Evolutionary conservation across 495 filamentous ascomycete genomes (phyloP).

Genomic region (Podospora australis): DNA sequence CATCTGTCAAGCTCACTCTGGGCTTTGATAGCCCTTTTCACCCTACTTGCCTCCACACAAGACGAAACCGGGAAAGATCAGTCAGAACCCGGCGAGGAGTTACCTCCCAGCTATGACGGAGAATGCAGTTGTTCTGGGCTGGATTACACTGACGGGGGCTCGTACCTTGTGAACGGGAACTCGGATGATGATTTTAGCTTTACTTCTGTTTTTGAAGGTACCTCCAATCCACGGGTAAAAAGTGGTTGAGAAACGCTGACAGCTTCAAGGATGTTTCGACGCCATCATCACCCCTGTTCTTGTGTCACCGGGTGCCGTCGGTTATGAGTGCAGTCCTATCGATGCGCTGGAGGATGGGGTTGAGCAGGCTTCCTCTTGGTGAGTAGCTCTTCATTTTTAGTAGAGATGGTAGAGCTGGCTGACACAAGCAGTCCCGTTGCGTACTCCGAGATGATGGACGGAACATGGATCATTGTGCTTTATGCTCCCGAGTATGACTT

Average conservation of each 20-base stretch:
- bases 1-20: too few species aligned
- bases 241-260: too few species aligned
- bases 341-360: conserved; percentile 16
- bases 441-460: conserved; percentile 19
- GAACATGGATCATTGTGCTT: conserved; percentile 20
- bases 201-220: conserved; percentile 24
- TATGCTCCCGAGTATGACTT: conserved; percentile 21
- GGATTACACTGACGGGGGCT: conserved; percentile 28
- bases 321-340: conserved; percentile 22
- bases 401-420: too few species aligned
- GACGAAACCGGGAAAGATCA: too few species aligned
- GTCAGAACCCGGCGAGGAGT: too few species aligned
- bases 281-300: conserved; percentile 24
- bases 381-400: background rate
- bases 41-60: too few species aligned
- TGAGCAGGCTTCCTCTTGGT: conserved; percentile 24
- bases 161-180: conserved; percentile 25
- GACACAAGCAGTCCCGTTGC: background rate
- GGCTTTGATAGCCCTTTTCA: too few species aligned
- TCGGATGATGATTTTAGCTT: conserved; percentile 23
- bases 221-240: too few species aligned
- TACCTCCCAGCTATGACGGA: too few species aligned
- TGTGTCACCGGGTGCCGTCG: conserved; percentile 22
- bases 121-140: conserved; percentile 21
- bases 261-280: conserved; percentile 22